Evolutionary conservation across 768 basidiomycete species (phyloP).

Genomic region (Tubosaeta sp.): DNA sequence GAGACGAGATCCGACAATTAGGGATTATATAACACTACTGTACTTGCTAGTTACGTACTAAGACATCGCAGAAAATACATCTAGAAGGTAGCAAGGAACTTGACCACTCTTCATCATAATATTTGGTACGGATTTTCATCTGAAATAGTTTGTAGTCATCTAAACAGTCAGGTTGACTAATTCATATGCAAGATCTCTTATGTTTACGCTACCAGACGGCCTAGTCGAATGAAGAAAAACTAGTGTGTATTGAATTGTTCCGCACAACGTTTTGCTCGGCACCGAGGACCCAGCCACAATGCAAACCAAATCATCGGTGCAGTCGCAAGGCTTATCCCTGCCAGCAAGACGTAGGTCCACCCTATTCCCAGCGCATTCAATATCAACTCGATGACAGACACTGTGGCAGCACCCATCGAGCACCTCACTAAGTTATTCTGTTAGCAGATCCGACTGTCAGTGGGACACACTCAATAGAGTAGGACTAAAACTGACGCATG

Average conservation of each 20-base stretch:
- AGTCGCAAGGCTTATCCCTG: constrained; percentile 42
- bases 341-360: constrained; percentile 68
- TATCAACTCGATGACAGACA: constrained; percentile 62
- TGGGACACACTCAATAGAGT: not conserved
- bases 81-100: constrained; percentile 26
- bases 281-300: constrained; percentile 52
- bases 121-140: constrained; percentile 3
- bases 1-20: not conserved
- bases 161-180: not conserved
- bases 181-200: not conserved
- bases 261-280: constrained; percentile 36
- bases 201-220: not conserved
- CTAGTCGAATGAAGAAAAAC: not conserved
- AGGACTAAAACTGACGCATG: constrained; percentile 61
- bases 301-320: constrained; percentile 50
- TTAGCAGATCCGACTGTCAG: not conserved
- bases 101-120: constrained; percentile 20
- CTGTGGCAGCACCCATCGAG: constrained; percentile 51
- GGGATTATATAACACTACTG: not conserved
- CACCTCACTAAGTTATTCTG: constrained; percentile 75
- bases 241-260: constrained; percentile 2
- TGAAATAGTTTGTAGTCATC: not conserved
- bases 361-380: constrained; percentile 56
- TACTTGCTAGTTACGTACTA: not conserved
- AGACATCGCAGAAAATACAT: constrained; percentile 23